Base-by-base conservation (phyloP, 176 grass and related monocot species). In the Eleusine coracana region DNA sequence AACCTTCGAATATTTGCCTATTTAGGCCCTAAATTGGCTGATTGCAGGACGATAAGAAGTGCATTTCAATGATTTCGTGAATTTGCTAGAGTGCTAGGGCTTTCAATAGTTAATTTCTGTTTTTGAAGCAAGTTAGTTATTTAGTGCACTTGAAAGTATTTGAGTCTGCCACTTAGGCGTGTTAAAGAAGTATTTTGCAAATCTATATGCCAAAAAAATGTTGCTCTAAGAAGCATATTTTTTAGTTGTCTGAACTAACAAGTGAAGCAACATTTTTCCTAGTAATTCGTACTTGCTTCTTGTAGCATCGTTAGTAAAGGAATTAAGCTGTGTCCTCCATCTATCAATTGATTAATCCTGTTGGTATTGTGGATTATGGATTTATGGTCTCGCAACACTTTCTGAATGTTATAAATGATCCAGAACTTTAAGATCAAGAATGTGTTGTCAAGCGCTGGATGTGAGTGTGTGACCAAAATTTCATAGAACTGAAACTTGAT, bases 121-220 rank as follows among this genome's bases (percentile, higher is more conserved):
- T 66, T 25, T 50, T 74, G 1, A 83, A 83, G 59, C 39, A 63
- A 65, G 44, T 10, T 74, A 10, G 20, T 18, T 50, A 8, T 73
- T 51, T 38, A 16, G 23, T 27, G 17, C 21, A 39, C 7, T 62
- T 62, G 10, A 45, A 16, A 4, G 15, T 36, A 8, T 59, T 42
- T 50, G 34, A 60, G 40, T 42, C 31, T 68, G n/a, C 38, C 5
- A 42, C 16, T 13, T 44, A 14, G 49, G 58, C 5, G 1, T 36
- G 9, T 21, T 36, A 23, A 27, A 7, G 17, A 14, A 76, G 16
- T 20, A 15, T 76, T 7, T 49, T 77, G 20, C 23, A 6, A 39
- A 28, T 76, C 25, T 25, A 25, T 34, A 34, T 34, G 31, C 31
- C 31, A 34, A 34, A 34, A 34, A 34, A 34, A 34, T 34, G 31